Percentiles rank a stretch among this genome's conserved stretches.
Conservation (phyloP, 257 asterid species). For the Lavandula angustifolia region DNA sequence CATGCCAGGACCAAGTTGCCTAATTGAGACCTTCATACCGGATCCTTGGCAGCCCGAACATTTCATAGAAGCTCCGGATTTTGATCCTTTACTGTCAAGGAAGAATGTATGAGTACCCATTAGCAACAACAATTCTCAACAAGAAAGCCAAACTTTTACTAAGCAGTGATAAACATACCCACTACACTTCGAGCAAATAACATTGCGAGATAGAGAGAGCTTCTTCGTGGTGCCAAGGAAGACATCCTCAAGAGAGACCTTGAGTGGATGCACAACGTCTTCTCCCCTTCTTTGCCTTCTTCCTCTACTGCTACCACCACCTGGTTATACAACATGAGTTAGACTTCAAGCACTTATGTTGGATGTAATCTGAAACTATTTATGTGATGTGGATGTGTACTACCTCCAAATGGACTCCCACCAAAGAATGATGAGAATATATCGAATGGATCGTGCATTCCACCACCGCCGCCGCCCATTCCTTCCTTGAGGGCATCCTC, state of each 20-base stretch:
- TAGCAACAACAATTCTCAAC: neutral
- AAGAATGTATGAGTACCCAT: neutral
- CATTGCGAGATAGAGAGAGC: slow-evolving; percentile 56
- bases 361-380: too few species aligned
- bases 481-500: slow-evolving; percentile 68
- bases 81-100: slow-evolving; percentile 47
- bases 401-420: slow-evolving; percentile 52
- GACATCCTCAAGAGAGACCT: slow-evolving; percentile 53
- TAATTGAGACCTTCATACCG: slow-evolving; percentile 55
- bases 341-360: neutral
- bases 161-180: slow-evolving; percentile 37
- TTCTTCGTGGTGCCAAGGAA: slow-evolving; percentile 51
- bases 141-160: neutral
- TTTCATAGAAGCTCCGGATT: slow-evolving; percentile 55
- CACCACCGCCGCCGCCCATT: slow-evolving; percentile 53
- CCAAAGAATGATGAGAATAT: slow-evolving; percentile 58
- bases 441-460: slow-evolving; percentile 57
- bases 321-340: slow-evolving; percentile 17
- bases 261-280: slow-evolving; percentile 56
- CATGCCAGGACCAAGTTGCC: slow-evolving; percentile 64
- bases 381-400: neutral
- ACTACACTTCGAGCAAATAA: slow-evolving; percentile 46
- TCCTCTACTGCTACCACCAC: slow-evolving; percentile 63
- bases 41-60: slow-evolving; percentile 54
- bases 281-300: slow-evolving; percentile 58